Conservation (phyloP, 306 rosid genomes). For the Castanea crenata region DNA sequence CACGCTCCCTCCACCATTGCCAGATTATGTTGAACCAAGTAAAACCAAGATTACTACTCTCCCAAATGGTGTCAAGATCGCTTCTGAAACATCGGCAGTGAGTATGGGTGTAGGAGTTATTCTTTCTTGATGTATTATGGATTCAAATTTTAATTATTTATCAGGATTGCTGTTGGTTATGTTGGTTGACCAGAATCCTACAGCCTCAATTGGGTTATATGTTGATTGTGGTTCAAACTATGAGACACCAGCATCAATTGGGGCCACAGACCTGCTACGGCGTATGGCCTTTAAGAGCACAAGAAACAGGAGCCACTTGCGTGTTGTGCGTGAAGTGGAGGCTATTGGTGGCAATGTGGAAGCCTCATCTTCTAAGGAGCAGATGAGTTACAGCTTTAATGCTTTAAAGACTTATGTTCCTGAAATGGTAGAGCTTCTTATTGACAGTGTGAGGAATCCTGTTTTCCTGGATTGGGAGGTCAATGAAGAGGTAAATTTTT, state of each 20-base stretch:
- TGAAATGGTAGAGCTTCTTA: constrained; percentile 90
- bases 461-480: constrained; percentile 94
- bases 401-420: constrained; percentile 87
- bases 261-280: constrained; percentile 79
- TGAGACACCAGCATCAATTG: constrained; percentile 72
- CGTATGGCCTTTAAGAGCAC: constrained; percentile 93
- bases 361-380: constrained; percentile 89
- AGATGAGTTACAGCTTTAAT: constrained; percentile 88
- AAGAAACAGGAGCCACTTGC: constrained; percentile 76
- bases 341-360: constrained; percentile 89
- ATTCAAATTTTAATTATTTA: neutral
- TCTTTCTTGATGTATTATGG: neutral
- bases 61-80: constrained; percentile 79
- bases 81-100: constrained; percentile 73
- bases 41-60: constrained; percentile 70
- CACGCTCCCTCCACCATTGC: constrained; percentile 65
- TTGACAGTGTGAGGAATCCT: constrained; percentile 77
- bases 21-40: constrained; percentile 67
- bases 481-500: constrained; percentile 70
- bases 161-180: neutral
- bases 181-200: constrained; percentile 58
- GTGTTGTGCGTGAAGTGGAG: constrained; percentile 86
- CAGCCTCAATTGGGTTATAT: constrained; percentile 81
- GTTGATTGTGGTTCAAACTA: constrained; percentile 76
- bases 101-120: constrained; percentile 4